Percentiles rank a stretch among this genome's conserved stretches.
Evolutionary conservation across 169 alveolate species (phyloP).

Genomic region (Plasmodium sp.): DNA sequence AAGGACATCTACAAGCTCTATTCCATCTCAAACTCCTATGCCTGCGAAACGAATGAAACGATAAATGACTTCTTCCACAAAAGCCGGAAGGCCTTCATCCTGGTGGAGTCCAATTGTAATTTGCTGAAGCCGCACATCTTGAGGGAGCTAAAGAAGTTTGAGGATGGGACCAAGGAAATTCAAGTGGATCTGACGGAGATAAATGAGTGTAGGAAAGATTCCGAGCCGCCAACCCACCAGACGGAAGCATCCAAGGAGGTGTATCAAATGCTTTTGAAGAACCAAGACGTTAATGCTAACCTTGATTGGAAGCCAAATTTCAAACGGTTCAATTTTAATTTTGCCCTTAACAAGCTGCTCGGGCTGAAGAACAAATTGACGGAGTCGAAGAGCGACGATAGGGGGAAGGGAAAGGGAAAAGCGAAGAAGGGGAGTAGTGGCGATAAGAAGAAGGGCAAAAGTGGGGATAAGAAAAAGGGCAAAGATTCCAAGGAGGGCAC

Average conservation of each 20-base stretch:
- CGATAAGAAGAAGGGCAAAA: background rate
- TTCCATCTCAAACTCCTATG: slow-evolving; percentile 24
- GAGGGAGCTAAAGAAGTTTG: slow-evolving; percentile 32
- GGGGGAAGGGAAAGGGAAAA: background rate
- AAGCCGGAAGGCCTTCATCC: slow-evolving; percentile 35
- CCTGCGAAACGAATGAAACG: slow-evolving; percentile 36
- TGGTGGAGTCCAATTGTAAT: slow-evolving; percentile 45
- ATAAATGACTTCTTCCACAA: slow-evolving; percentile 36
- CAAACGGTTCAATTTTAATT: background rate
- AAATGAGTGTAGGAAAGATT: background rate
- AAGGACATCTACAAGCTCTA: slow-evolving; percentile 39
- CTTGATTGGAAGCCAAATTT: slow-evolving; percentile 33
- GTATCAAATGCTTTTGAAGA: background rate
- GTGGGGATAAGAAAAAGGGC: background rate
- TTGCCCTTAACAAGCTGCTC: background rate
- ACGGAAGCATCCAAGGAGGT: slow-evolving; percentile 34
- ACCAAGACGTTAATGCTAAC: background rate
- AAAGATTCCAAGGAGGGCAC: background rate
- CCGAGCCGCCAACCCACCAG: background rate
- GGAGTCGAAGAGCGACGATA: background rate
- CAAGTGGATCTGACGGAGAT: slow-evolving; percentile 26
- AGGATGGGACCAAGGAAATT: slow-evolving; percentile 28
- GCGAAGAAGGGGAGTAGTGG: background rate
- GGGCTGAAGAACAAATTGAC: background rate
- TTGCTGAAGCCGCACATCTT: slow-evolving; percentile 16